phyloP scores from a whole-genome alignment of 1,284 basidiomycete genomes.

The Uromyces viciae-fabae region DNA sequence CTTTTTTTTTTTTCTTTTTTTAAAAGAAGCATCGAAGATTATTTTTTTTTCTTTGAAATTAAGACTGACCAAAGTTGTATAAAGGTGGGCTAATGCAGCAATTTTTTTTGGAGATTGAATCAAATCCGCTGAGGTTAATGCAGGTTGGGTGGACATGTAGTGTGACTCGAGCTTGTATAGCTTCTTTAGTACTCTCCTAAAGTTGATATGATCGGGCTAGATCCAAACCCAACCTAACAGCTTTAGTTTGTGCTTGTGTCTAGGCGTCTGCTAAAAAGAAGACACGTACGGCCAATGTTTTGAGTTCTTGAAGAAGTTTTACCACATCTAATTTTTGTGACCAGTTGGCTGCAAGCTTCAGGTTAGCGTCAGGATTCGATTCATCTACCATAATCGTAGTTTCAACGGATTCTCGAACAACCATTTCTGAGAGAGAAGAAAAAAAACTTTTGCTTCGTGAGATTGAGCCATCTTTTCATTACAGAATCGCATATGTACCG shows the following conservation, averaged over 20 bases:
- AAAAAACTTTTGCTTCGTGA: not conserved
- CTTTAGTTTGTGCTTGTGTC: no score
- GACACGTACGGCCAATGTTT: conserved; percentile 54
- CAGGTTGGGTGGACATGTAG: conserved; percentile 60
- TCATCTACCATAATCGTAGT: conserved; percentile 8
- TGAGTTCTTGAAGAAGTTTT: conserved; percentile 65
- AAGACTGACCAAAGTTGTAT: conserved; percentile 74
- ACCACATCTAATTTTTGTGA: conserved; percentile 76
- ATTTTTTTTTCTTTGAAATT: no score
- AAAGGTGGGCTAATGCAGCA: conserved; percentile 71
- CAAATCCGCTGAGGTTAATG: conserved; percentile 67
- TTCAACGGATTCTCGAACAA: conserved; percentile 47
- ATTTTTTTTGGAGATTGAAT: conserved; percentile 72
- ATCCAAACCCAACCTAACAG: not conserved
- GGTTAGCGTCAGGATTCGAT: conserved; percentile 22
- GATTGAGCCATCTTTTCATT: not conserved
- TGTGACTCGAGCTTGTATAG: conserved; percentile 72
- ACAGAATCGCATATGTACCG: not conserved
- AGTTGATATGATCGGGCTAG: not conserved
- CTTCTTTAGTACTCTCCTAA: conserved; percentile 51
- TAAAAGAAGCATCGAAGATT: no score
- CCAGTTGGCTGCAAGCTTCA: conserved; percentile 72
- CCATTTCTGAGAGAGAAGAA: conserved; percentile 38
- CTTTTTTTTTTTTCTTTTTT: conserved; percentile 17
- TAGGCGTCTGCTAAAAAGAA: no score